Evolutionary conservation across 2,329 filamentous ascomycete genomes (phyloP), one percentile per base, ranked within the genome.

Genomic region (Cadophora gregata): DNA sequence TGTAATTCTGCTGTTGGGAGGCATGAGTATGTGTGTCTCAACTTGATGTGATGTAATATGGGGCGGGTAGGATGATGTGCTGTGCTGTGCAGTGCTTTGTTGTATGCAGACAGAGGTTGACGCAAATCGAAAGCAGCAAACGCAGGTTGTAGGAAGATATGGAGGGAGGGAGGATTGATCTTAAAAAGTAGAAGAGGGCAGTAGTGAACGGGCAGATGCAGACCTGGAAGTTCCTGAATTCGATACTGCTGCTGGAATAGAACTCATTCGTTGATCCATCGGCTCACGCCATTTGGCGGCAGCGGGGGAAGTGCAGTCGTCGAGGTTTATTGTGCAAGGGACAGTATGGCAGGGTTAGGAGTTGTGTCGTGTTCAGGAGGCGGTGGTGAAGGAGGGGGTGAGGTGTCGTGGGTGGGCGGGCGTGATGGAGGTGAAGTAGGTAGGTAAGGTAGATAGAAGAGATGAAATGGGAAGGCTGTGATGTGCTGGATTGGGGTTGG

Each of bases 1-100:
- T 85, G 95, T 97, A 77, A 96, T 90, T 92, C 94, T 97, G 87
- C 89, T 97, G 89, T 47, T 67, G 47, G 65, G 55, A 71, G 62
- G 64, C 65, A 69, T 69, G 66, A 69, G 70, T 69, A 66, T 65
- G 42, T 67, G 58, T 24, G 61, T 67, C 45, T 67, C 51, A 58
- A 59, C 63, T 63, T 47, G 55, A 63, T 53, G 45, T 63, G 53
- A 62, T 36, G 42, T 58, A 21, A 56, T 38, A 29, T 36, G 9
- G 33, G 25, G 50, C n/a, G 9, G 21, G 55, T 12, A 42, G 33
- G 31, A 21, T 14, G 31, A 16, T 24, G n/a, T 58, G 31, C 29
- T 56, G 42, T 36, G 59, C 45, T 55, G 56, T 38, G 27, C 27
- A 21, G 29, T 31, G 14, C 47, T 47, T 47, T 47, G 42, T 47